Evolutionary conservation across 345 rosid genomes (phyloP).

Genomic region (Heritiera fomes): DNA sequence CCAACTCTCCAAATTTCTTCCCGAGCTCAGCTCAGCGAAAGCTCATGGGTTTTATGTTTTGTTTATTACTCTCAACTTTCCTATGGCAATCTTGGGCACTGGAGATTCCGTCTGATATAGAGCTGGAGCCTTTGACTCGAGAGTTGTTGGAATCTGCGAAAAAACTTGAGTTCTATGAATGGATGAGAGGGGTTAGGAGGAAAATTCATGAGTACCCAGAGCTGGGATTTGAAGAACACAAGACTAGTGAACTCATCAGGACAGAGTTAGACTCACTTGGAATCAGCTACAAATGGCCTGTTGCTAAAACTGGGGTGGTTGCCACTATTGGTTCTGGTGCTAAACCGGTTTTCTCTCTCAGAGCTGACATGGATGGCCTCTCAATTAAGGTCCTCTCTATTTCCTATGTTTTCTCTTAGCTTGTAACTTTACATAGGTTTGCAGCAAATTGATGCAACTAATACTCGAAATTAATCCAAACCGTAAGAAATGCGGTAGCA

Average conservation of each 20-base stretch:
- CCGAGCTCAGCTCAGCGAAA: neutral
- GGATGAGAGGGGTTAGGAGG: constrained; percentile 63
- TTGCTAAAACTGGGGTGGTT: constrained; percentile 68
- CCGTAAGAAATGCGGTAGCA: neutral
- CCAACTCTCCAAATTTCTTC: neutral
- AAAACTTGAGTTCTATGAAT: constrained; percentile 49
- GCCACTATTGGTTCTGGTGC: constrained; percentile 59
- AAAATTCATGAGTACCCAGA: constrained; percentile 66
- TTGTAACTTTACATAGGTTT: neutral
- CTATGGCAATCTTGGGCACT: neutral
- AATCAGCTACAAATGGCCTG: constrained; percentile 58
- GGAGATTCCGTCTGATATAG: constrained; percentile 15
- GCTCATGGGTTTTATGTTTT: neutral
- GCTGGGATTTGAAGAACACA: constrained; percentile 60
- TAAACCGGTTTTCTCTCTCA: constrained; percentile 59
- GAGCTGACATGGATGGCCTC: constrained; percentile 81
- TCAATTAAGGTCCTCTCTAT: constrained; percentile 52
- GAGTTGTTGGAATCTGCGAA: constrained; percentile 46
- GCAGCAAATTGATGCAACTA: neutral
- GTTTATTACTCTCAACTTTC: constrained; percentile 3
- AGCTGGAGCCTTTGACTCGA: constrained; percentile 32
- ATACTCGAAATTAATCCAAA: neutral
- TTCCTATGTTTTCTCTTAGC: neutral
- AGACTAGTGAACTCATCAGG: constrained; percentile 57
- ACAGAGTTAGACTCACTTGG: constrained; percentile 62